phyloP scores from a whole-genome alignment of 202 grass and related monocot species.

The Carex arenaria region DNA sequence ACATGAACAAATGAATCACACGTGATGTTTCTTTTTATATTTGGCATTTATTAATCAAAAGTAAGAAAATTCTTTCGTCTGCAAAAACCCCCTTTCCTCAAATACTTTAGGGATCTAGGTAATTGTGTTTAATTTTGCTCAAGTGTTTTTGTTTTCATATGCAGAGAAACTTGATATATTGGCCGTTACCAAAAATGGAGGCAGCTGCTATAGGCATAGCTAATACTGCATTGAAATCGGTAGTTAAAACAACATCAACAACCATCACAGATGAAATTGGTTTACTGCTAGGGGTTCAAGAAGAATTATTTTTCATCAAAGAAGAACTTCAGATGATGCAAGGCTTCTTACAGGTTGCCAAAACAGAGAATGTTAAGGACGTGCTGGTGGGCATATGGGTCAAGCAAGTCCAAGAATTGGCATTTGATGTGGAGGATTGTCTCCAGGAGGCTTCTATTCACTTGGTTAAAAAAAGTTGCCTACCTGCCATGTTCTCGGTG shows the following conservation, averaged over 20 bases:
- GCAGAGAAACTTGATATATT: not conserved
- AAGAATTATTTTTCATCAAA: slow-evolving; percentile 25
- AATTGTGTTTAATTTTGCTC: not conserved
- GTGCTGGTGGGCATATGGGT: not conserved
- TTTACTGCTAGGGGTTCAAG: not conserved
- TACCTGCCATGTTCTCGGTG: too few species aligned
- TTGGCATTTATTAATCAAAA: too few species aligned
- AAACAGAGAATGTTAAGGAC: too few species aligned
- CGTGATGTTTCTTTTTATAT: too few species aligned
- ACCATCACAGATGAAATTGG: not conserved
- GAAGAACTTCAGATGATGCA: slow-evolving; percentile 21
- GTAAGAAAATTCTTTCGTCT: too few species aligned
- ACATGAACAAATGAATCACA: too few species aligned
- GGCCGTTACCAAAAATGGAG: not conserved
- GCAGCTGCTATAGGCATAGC: not conserved
- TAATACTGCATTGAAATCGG: not conserved
- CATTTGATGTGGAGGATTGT: too few species aligned
- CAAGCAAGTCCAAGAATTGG: not conserved
- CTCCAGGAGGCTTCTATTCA: too few species aligned
- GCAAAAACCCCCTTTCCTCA: too few species aligned
- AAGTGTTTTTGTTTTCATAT: not conserved
- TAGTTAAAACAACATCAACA: not conserved
- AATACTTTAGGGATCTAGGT: too few species aligned
- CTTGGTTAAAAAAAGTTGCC: too few species aligned
- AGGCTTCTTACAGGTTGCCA: not conserved